Percentiles rank a stretch among this genome's conserved stretches.
Conservation (phyloP, 495 filamentous ascomycete genomes). For the Peziza echinospora region DNA sequence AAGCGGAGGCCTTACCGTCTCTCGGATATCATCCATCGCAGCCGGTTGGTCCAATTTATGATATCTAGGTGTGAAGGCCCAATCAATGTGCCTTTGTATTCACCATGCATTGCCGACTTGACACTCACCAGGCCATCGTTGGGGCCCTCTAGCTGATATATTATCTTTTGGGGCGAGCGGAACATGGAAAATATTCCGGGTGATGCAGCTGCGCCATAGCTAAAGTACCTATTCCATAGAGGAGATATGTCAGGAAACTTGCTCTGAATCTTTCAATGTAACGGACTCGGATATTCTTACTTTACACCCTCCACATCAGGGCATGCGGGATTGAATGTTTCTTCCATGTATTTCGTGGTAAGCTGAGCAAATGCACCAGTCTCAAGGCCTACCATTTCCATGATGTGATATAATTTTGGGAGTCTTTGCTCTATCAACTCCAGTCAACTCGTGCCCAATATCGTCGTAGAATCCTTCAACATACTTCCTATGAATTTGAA, state of each 20-base stretch:
- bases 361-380: conserved; percentile 71
- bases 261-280: not conserved
- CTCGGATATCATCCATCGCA: conserved; percentile 48
- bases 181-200: conserved; percentile 54
- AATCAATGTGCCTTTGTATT: conserved; percentile 76
- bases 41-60: conserved; percentile 86
- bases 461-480: too few relatives aligned
- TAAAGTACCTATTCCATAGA: conserved; percentile 59
- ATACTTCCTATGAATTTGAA: conserved; percentile 44
- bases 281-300: conserved; percentile 17
- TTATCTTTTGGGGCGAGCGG: conserved; percentile 44
- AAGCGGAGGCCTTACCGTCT: too few relatives aligned
- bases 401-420: conserved; percentile 45
- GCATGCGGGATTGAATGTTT: conserved; percentile 61
- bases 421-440: conserved; percentile 29
- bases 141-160: conserved; percentile 47
- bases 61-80: conserved; percentile 76
- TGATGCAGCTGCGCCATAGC: conserved; percentile 59
- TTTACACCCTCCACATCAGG: conserved; percentile 52
- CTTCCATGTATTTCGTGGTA: conserved; percentile 57
- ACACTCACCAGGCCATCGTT: conserved; percentile 94
- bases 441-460: too few relatives aligned
- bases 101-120: conserved; percentile 66
- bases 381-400: conserved; percentile 46
- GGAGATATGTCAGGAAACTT: not conserved